These are phyloP conservation scores for Lipomyces yarrowii DNA, from an alignment of 1,139 yeast species.

Conservation along the genomic window DNA sequence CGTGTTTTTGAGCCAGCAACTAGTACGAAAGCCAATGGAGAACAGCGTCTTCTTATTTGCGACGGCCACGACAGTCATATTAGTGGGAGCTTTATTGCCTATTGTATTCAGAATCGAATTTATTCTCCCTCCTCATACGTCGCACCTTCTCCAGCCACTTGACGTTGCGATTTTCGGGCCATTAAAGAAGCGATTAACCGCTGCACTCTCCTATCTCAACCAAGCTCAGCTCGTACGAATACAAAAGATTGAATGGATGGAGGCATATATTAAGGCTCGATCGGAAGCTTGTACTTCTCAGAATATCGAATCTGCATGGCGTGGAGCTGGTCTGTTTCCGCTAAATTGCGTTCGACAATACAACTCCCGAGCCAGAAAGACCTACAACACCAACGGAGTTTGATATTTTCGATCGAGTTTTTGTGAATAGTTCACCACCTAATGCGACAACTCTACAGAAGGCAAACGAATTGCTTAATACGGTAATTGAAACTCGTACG, in stretches of 20 bases:
- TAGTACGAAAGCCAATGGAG: not conserved
- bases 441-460: not conserved
- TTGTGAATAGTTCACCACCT: not conserved
- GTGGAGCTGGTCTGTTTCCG: not conserved
- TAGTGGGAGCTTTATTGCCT: not conserved
- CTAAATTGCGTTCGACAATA: not conserved
- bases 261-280: not conserved
- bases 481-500: too few species aligned
- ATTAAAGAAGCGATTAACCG: conserved; percentile 1
- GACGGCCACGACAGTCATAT: conserved; percentile 1
- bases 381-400: not conserved
- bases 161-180: conserved; percentile 1
- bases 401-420: not conserved
- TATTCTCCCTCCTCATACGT: conserved; percentile 1
- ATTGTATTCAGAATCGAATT: not conserved
- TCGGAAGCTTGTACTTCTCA: not conserved
- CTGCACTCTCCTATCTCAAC: not conserved
- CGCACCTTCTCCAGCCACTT: not conserved
- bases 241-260: conserved; percentile 4
- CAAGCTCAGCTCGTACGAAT: conserved; percentile 2
- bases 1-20: conserved; percentile 1
- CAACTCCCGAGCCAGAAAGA: conserved; percentile 2
- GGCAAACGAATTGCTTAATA: too few species aligned
- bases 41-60: not conserved
- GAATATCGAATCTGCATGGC: not conserved